Conservation (phyloP, 2,329 filamentous ascomycete genomes). For the Dactylellina parvicollis region DNA sequence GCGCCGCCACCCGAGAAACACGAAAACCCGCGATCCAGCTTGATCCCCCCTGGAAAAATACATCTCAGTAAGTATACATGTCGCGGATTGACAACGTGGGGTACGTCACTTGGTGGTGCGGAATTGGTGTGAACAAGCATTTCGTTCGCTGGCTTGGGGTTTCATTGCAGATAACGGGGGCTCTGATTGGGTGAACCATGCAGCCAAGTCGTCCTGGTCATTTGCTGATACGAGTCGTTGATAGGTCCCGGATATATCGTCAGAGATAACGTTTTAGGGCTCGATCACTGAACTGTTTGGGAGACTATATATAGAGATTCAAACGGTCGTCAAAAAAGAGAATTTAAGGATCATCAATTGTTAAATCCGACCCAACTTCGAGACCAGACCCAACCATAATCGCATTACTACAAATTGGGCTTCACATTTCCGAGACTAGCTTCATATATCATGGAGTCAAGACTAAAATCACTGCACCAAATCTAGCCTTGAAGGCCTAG, state of each 20-base stretch:
- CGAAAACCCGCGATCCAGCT: conserved; percentile 13
- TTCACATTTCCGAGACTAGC: no score
- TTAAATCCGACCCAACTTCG: no score
- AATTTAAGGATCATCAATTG: no score
- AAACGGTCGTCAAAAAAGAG: no score
- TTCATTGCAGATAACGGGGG: conserved; percentile 15
- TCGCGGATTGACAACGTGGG: conserved; percentile 40
- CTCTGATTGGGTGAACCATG: conserved; percentile 13
- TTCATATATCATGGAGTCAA: no score
- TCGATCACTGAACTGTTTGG: no score
- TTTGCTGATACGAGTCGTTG: conserved; percentile 16
- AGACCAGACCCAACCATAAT: no score
- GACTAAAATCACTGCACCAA: no score
- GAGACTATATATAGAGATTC: no score
- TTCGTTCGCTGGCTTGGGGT: conserved; percentile 34
- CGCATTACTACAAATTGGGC: no score
- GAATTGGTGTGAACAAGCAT: conserved; percentile 31
- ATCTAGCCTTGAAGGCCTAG: no score
- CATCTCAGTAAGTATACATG: conserved; percentile 1
- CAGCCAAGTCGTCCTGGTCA: conserved; percentile 35
- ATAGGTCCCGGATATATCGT: not conserved
- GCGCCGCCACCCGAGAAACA: not conserved
- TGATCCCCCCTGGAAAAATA: not conserved
- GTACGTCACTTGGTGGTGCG: conserved; percentile 12
- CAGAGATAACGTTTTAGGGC: not conserved